phyloP scores from a whole-genome alignment of 2,329 filamentous ascomycete genomes.

The Colletotrichum camelliae region DNA sequence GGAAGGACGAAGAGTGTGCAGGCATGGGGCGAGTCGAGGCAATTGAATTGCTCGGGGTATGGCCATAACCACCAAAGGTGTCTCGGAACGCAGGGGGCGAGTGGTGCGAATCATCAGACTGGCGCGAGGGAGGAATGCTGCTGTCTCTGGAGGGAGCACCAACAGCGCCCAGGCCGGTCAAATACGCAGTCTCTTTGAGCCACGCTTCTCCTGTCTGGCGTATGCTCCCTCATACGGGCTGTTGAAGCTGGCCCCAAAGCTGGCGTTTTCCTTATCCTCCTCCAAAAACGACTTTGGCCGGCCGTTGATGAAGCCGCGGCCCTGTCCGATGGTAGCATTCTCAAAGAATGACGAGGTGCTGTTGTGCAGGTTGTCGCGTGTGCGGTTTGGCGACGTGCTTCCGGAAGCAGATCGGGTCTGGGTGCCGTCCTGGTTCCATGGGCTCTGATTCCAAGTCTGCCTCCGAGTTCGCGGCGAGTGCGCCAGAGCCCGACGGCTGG shows the following conservation, averaged over 20 bases:
- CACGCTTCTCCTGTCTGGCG: constrained; percentile 32
- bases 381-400: constrained; percentile 64
- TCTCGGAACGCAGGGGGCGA: constrained; percentile 36
- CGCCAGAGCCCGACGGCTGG: constrained; percentile 70
- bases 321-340: constrained; percentile 51
- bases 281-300: constrained; percentile 40
- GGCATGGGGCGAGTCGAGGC: constrained; percentile 52
- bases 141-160: constrained; percentile 51
- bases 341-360: constrained; percentile 52
- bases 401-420: constrained; percentile 51
- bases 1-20: constrained; percentile 52
- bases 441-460: constrained; percentile 66
- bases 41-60: constrained; percentile 49
- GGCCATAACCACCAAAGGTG: constrained; percentile 32
- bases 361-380: constrained; percentile 54
- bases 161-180: constrained; percentile 43
- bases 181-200: constrained; percentile 45
- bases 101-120: constrained; percentile 49
- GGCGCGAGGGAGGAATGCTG: constrained; percentile 61
- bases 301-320: constrained; percentile 34
- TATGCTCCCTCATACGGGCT: constrained; percentile 17
- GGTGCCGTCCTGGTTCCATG: constrained; percentile 64
- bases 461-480: constrained; percentile 72
- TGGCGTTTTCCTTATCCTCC: constrained; percentile 39
- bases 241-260: constrained; percentile 30